Evolutionary conservation across 2,329 filamentous ascomycete species (phyloP), one percentile per base, ranked within the genome.

Genomic region (Diaporthe australafricana): DNA sequence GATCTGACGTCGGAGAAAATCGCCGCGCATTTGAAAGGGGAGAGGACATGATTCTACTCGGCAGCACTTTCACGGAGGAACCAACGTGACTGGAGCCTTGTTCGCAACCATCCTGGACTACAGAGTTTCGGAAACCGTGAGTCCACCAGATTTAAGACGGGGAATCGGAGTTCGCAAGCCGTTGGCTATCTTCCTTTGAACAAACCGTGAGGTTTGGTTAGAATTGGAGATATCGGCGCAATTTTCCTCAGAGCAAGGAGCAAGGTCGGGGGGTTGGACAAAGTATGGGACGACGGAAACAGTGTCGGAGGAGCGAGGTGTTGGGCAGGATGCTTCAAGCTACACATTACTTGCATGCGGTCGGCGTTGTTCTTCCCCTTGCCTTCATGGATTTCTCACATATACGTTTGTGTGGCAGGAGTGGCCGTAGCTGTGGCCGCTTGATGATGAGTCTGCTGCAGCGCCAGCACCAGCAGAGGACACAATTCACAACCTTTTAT

Each of bases 321-420:
- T 60, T 69, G 56, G 53, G 55, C 56, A 60, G 55, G 67, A 50
- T 69, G 42, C 67, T 69, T 69, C 67, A 50, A 65, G 60, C 30
- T 69, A 60, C 42, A 69, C 56, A 69, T 57, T 60, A 60, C 67
- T 57, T 69, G 67, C 67, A 69, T 69, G 45, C 67, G 53, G 45
- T 52, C 67, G 53, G 67, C 67, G 67, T 69, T 69, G 67, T 60
- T 42, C 45, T 50, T 60, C 30, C 53, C 45, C 55, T 48, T 50
- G n/a, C 30, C 47, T 27, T 55, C n/a, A 57, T 47, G 53, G 32
- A 40, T 20, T 48, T 69, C 35, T 56, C 40, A 57, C 53, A 69
- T 69, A 50, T 56, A 50, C 55, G 53, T 69, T 60, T 48, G 67
- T 40, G 45, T 69, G 55, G 42, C 40, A 32, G 25, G n/a, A 50